These are phyloP conservation scores for Rhododendron kiyosumense DNA, from an alignment of 148 eudicot species.

Conservation along the genomic window DNA sequence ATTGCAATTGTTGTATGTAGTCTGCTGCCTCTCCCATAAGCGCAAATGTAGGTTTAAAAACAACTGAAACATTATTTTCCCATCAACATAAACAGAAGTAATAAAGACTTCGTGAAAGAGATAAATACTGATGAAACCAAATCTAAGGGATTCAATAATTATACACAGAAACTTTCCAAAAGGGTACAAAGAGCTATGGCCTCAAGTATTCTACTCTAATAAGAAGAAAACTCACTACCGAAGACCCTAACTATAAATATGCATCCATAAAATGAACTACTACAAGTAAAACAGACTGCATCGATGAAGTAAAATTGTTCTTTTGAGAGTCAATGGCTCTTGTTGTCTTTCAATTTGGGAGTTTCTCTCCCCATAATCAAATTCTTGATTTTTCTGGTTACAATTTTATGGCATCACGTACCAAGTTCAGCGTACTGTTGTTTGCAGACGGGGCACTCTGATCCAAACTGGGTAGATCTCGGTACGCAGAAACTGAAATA, in stretches of 20 bases:
- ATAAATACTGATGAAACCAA: not conserved
- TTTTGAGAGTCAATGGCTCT: not conserved
- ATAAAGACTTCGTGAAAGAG: not conserved
- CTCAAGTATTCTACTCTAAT: not conserved
- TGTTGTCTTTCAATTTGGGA: too few relatives aligned
- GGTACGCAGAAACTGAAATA: slow-evolving; percentile 53
- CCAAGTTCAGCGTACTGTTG: slow-evolving; percentile 43
- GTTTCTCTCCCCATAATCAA: not conserved
- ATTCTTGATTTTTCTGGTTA: not conserved
- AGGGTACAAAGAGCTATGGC: not conserved
- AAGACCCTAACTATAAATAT: not conserved
- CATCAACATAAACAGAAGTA: not conserved
- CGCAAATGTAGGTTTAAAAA: not conserved
- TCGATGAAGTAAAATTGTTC: not conserved
- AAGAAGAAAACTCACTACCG: not conserved
- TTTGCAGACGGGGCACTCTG: slow-evolving; percentile 61
- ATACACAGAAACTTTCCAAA: not conserved
- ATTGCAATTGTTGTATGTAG: not conserved
- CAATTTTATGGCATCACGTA: slow-evolving; percentile 5
- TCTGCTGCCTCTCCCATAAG: not conserved
- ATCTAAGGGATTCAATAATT: not conserved
- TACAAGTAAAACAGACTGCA: not conserved
- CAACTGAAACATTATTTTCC: not conserved
- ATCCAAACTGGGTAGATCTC: slow-evolving; percentile 28
- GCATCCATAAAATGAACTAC: not conserved